These are phyloP conservation scores for Sarocladiaceae sp. DNA, from an alignment of 2,329 filamentous ascomycete genomes.

Conservation along the genomic window DNA sequence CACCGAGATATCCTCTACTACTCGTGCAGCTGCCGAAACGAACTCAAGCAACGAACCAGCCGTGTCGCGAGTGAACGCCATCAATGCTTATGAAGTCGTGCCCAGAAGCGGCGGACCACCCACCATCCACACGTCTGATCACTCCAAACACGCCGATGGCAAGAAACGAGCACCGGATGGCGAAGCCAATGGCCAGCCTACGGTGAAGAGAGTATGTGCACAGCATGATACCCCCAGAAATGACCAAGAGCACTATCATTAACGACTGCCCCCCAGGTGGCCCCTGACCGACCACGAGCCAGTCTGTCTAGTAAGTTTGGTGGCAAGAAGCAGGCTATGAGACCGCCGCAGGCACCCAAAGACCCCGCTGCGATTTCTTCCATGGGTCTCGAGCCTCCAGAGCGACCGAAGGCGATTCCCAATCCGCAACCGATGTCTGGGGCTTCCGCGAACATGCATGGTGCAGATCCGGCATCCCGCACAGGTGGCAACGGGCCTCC, in stretches of 20 bases:
- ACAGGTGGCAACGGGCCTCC: neutral
- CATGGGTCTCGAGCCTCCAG: constrained; percentile 40
- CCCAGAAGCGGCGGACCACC: constrained; percentile 19
- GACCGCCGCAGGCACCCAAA: constrained; percentile 24
- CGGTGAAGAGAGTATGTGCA: constrained; percentile 35
- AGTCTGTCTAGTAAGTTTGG: constrained; percentile 31
- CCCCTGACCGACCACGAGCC: constrained; percentile 23
- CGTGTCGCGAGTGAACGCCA: neutral
- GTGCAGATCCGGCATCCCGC: neutral
- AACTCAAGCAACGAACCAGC: neutral
- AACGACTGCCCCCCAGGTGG: constrained; percentile 23
- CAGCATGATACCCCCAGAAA: neutral
- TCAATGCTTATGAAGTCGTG: neutral
- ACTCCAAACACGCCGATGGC: constrained; percentile 11
- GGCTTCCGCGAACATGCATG: neutral
- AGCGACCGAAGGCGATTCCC: constrained; percentile 22
- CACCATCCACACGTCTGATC: constrained; percentile 31
- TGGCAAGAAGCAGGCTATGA: constrained; percentile 15
- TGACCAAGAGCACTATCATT: constrained; percentile 13
- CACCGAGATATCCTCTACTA: too few relatives aligned
- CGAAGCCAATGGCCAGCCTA: constrained; percentile 22
- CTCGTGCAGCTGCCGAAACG: neutral
- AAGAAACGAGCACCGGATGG: constrained; percentile 41
- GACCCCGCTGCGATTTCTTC: constrained; percentile 49
- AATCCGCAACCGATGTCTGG: too few relatives aligned